Evolutionary conservation across 169 alveolate species (phyloP), one percentile per base, ranked within the genome.

Genomic region (Theileria equi): DNA sequence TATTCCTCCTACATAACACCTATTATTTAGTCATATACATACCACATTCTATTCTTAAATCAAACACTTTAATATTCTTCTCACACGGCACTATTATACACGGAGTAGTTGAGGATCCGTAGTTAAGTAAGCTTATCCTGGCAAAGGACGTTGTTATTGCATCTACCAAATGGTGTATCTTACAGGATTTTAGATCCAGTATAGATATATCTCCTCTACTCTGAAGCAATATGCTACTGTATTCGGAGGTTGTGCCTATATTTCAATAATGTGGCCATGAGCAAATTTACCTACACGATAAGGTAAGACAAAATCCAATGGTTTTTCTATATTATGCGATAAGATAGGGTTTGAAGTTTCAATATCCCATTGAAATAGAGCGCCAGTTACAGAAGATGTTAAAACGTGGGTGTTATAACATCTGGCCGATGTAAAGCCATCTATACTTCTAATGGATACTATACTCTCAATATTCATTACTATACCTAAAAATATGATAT

Each of bases 341-440:
- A 71, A 25, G 19, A 64, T n/a, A 11, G 8, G 48, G 28, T 74
- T 74, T 16, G 74, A 77, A 23, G 72, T 31, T 41, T 40, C 49
- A 7, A 50, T 21, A 17, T 64, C 74, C 84, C 84, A 74, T 26
- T 21, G 28, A 58, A 67, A 74, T n/a, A 74, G 11, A 31, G 16
- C 57, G 21, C 84, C 84, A n/a, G 45, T 36, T 13, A 29, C 29
- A 65, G 77, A 60, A n/a, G 66, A 17, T 13, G 84, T 74, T 7
- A 74, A 55, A 49, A 74, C 28, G 29, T 29, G 53, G 31, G 44
- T n/a, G 3, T 41, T 59, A 29, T 38, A 26, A 40, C 44, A 48
- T 28, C 63, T 35, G 45, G 49, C 53, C 16, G 84, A 74, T 29
- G 84, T 74, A 40, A 74, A 35, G n/a, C 84, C 84, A 32, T 43